phyloP scores from a whole-genome alignment of 257 asterid species.

The Solanum peruvianum region DNA sequence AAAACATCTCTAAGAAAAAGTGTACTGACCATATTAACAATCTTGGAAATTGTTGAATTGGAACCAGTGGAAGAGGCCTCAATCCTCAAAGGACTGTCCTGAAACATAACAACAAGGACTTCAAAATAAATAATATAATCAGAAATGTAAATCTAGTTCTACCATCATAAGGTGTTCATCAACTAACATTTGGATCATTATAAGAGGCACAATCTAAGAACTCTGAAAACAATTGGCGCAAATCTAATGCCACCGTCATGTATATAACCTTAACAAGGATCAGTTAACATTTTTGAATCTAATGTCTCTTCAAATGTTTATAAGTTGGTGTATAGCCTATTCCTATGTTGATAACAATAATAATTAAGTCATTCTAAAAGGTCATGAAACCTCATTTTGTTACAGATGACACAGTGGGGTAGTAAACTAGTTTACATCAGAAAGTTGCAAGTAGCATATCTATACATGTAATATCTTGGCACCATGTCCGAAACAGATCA shows the following conservation, averaged over 20 bases:
- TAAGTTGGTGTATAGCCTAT: neutral
- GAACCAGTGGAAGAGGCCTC: slow-evolving; percentile 89
- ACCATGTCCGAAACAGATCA: neutral
- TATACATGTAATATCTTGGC: neutral
- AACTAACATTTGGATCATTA: neutral
- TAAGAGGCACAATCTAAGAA: neutral
- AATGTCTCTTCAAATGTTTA: neutral
- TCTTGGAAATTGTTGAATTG: slow-evolving; percentile 89
- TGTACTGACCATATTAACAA: slow-evolving; percentile 66
- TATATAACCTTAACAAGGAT: neutral
- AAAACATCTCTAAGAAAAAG: neutral
- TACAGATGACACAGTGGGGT: neutral
- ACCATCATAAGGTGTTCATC: neutral
- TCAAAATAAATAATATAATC: slow-evolving; percentile 5
- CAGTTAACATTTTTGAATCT: neutral
- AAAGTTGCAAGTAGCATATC: neutral
- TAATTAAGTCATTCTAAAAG: neutral
- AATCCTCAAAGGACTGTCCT: slow-evolving; percentile 95
- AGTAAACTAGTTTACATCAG: neutral
- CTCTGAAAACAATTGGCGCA: neutral
- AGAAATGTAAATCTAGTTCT: neutral
- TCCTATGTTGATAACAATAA: neutral
- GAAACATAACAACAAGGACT: slow-evolving; percentile 14
- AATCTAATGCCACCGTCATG: neutral
- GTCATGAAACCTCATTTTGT: neutral